Evolutionary conservation across 2,329 filamentous ascomycete species (phyloP), one percentile per base, ranked within the genome.

Genomic region (Colletotrichum gloeosporioides): DNA sequence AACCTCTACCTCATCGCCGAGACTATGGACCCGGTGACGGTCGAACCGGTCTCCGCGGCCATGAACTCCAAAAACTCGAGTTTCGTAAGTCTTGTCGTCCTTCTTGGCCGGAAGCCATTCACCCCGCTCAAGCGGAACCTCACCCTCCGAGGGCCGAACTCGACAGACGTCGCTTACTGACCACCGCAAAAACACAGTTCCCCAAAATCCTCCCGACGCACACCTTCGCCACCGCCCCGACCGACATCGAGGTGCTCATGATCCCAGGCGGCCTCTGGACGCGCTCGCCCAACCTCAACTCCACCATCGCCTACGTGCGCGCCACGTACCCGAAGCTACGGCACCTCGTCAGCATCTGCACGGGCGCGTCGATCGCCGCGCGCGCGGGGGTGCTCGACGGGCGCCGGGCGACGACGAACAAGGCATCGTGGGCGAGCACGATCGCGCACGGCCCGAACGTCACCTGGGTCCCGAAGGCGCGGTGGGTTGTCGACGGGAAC

Each of bases 401-500:
- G 1, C 85, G 84, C 71, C 84, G 83, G 8, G 92, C 91, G 3
- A 93, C 92, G 12, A 91, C 89, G 7, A 93, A 92, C 80, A 93
- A 93, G 80, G 79, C 80, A 3, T 83, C 85, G 0, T 92, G 87
- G 83, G 80, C 83, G 25, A 78, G 81, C 70, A 86, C 87, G 6
- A 85, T 83, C 8, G 80, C 82, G 3, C 78, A 83, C 32, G 83
- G 88, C 2, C 83, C 85, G 0, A 81, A 85, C 8, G 87, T 90
- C 3, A 79, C 88, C 3, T 93, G 91, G 91, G 83, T 90, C 10
- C 80, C 84, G 0, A 83, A 85, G 53, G 91, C 91, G 39, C 83
- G 91, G 25, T 93, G 91, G 91, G 89, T 91, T 0, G 83, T 84
- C 0, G 89, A 92, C 81, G 90, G 89, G 2, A 90, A 91, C 75